A percentile compares a stretch with the other conserved stretches of the same genome.
These are phyloP conservation scores for Aaosphaeria pasadenensis DNA, from an alignment of 2,329 filamentous ascomycete genomes.

Conservation along the genomic window DNA sequence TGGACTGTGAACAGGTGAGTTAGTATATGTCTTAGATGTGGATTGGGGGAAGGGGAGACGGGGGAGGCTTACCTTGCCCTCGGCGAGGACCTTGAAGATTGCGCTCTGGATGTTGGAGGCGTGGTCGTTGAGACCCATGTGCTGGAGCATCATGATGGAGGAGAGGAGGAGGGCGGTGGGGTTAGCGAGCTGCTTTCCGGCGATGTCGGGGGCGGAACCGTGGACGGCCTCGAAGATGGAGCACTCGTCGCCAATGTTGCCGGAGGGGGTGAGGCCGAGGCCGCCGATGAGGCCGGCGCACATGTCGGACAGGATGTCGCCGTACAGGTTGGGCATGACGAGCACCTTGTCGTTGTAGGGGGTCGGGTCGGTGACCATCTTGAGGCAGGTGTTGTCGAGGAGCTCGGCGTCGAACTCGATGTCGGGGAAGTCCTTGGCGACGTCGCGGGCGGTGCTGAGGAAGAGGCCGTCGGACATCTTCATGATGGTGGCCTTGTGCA, in stretches of 20 bases:
- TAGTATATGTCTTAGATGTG: not conserved
- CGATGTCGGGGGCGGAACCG: conserved; percentile 94
- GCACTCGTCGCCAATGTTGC: conserved; percentile 98
- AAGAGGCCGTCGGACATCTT: conserved; percentile 99
- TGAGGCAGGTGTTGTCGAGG: conserved; percentile 98
- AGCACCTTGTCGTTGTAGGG: conserved; percentile 99
- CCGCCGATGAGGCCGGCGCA: conserved; percentile 98
- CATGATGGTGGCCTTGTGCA: conserved; percentile 99
- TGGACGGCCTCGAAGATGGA: conserved; percentile 99
- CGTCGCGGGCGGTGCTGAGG: conserved; percentile 78
- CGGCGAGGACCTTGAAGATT: conserved; percentile 89
- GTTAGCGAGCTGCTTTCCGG: conserved; percentile 93
- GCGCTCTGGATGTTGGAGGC: conserved; percentile 88
- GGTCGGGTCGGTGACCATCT: conserved; percentile 93
- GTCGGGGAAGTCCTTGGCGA: conserved; percentile 91
- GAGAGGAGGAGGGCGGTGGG: conserved; percentile 91
- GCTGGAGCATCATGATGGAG: conserved; percentile 99
- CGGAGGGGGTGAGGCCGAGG: conserved; percentile 93
- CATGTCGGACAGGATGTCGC: conserved; percentile 99
- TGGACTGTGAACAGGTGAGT: conserved; percentile 47
- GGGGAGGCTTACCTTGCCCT: conserved; percentile 71
- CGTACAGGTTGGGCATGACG: conserved; percentile 97
- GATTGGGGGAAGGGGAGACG: not conserved
- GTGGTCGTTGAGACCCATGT: conserved; percentile 88
- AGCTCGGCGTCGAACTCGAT: conserved; percentile 98